A percentile compares a stretch with the other conserved stretches of the same genome.
phyloP scores from a whole-genome alignment of 768 basidiomycete genomes.

The Trametes gibbosa region DNA sequence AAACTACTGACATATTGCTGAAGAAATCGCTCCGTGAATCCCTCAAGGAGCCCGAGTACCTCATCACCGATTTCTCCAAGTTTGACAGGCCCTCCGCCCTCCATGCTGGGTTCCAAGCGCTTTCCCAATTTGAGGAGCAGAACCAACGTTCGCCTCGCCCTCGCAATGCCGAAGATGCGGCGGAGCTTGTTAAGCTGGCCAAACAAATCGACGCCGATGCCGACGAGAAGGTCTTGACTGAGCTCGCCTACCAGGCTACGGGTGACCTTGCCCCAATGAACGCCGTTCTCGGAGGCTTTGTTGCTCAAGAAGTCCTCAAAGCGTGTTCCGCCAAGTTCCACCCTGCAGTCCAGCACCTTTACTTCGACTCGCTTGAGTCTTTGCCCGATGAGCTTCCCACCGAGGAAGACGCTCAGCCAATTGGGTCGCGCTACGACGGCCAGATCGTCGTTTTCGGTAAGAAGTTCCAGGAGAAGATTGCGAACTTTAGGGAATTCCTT shows the following conservation, averaged over 20 bases:
- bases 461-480: slow-evolving; percentile 88
- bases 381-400: slow-evolving; percentile 73
- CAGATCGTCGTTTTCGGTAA: slow-evolving; percentile 97
- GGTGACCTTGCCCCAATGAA: slow-evolving; percentile 89
- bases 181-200: slow-evolving; percentile 65
- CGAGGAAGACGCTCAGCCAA: slow-evolving; percentile 81
- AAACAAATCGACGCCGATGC: slow-evolving; percentile 74
- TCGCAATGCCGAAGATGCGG: slow-evolving; percentile 78
- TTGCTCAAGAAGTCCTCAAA: slow-evolving; percentile 97
- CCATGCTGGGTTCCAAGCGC: slow-evolving; percentile 92
- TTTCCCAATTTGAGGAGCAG: slow-evolving; percentile 71
- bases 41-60: slow-evolving; percentile 73
- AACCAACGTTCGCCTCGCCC: slow-evolving; percentile 74
- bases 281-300: slow-evolving; percentile 95
- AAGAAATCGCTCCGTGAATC: slow-evolving; percentile 95
- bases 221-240: slow-evolving; percentile 78
- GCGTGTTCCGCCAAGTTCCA: slow-evolving; percentile 98
- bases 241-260: slow-evolving; percentile 86
- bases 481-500: slow-evolving; percentile 88
- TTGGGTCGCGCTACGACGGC: slow-evolving; percentile 82
- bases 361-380: slow-evolving; percentile 97
- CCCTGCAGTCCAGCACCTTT: slow-evolving; percentile 91
- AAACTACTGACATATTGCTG: neutral
- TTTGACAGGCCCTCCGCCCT: slow-evolving; percentile 90
- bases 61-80: slow-evolving; percentile 96